phyloP scores from a whole-genome alignment of 441 rosid genomes.

The Jatropha podagrica region DNA sequence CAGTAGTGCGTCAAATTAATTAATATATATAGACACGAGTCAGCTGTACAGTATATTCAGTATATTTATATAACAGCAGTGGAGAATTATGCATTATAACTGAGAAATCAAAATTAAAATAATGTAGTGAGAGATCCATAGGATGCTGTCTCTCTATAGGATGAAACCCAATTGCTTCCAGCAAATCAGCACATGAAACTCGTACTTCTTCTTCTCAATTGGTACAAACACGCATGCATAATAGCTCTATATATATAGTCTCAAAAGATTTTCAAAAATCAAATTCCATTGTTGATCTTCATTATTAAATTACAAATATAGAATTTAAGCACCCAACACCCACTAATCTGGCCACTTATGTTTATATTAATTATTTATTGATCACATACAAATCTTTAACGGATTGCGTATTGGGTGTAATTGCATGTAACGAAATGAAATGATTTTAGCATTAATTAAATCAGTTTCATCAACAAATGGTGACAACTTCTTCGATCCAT shows the following conservation, averaged over 20 bases:
- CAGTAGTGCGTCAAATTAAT: no score
- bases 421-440: not conserved
- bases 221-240: no score
- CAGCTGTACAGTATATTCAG: no score
- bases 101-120: no score
- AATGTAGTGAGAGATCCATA: slow-evolving; percentile 1
- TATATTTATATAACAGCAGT: not conserved
- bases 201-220: no score
- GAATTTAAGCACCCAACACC: not conserved
- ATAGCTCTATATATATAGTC: no score
- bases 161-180: not conserved
- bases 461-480: not conserved
- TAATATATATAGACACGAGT: no score
- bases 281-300: no score
- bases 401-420: not conserved
- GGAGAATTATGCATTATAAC: not conserved
- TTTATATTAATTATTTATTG: not conserved
- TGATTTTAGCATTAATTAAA: not conserved
- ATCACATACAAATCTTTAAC: not conserved
- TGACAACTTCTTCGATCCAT: not conserved
- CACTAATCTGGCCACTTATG: not conserved
- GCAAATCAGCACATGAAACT: not conserved
- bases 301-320: no score
- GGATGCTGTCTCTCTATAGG: not conserved
- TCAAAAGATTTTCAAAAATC: no score